phyloP scores from a whole-genome alignment of 257 asterid genomes.

The Solanum acaule region DNA sequence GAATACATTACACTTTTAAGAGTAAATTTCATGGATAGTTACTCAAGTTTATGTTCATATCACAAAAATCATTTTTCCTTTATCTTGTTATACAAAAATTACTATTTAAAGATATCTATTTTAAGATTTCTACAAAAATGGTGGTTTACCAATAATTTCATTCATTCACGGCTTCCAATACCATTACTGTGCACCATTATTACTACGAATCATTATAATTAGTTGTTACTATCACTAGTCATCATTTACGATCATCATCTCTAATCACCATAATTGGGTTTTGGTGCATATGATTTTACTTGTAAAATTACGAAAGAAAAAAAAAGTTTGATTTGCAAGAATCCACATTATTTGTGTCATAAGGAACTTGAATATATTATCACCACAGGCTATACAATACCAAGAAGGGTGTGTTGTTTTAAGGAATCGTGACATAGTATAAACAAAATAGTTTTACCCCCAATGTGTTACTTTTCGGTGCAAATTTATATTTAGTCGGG shows the following conservation, averaged over 20 bases:
- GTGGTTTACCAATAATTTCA: not conserved
- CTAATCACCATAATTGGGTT: conserved; percentile 8
- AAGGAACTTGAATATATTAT: not conserved
- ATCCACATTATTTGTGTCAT: not conserved
- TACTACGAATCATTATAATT: too few species aligned
- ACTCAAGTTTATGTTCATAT: not conserved
- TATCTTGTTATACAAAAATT: too few species aligned
- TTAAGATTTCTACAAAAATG: not conserved
- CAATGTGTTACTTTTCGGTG: fast-evolving
- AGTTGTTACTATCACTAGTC: too few species aligned
- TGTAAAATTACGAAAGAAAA: not conserved
- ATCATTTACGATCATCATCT: not conserved
- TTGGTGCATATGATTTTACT: conserved; percentile 48
- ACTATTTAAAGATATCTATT: not conserved
- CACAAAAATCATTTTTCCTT: not conserved
- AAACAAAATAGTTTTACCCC: not conserved
- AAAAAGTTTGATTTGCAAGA: not conserved
- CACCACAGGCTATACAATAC: not conserved
- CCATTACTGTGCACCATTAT: not conserved
- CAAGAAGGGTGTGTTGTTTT: not conserved
- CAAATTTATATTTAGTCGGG: too few species aligned
- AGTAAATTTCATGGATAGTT: not conserved
- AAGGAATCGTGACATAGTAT: not conserved
- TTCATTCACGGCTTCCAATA: not conserved
- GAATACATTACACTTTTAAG: not conserved